Evolutionary conservation across 1,284 basidiomycete genomes (phyloP), one percentile per base, ranked within the genome.

Genomic region (Malassezia equina): DNA sequence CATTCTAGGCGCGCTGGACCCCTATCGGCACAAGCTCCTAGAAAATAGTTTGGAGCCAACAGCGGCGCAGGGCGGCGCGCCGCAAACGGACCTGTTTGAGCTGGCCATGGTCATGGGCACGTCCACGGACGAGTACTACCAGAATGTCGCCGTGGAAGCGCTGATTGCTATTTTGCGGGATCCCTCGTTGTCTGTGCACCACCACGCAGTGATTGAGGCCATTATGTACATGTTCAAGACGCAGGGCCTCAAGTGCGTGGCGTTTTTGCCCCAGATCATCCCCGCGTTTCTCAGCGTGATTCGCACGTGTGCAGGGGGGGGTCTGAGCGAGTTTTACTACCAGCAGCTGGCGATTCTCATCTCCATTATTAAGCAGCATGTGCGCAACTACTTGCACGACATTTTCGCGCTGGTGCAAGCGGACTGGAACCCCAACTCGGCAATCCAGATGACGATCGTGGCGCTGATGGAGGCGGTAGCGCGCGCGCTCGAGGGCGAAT

Each of bases 161-260:
- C 80, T 99, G 21, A 81, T 98, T 43, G 82, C 83, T 48, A 88
- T 98, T 52, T 78, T 99, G 62, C 87, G 86, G 70, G 94, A 74
- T 42, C 63, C 64, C 19, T 59, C 69, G 41, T 59, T 74, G 12
- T 62, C 66, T 11, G 63, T 64, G 41, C 71, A 90, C 67, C 90
- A 96, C 66, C 75, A 88, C 29, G 77, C 77, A 42, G 93, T 93
- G 56, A 93, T 98, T 62, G 91, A 98, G 75, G 91, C 93, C 2
- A 87, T 99, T 68, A 98, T 98, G 89, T 88, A 91, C 58, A 96
- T 99, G 61, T 98, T 98, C 81, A 90, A 93, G 76, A 96, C 91
- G 0, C 90, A 98, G 74, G 89, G 94, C 7, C 78, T 98, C 67
- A 90, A 91, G 79, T 96, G 91, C 75, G 91, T 95, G 27, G 83